These are phyloP conservation scores for Buddleja alternifolia DNA, from an alignment of 257 asterid genomes.

Conservation along the genomic window DNA sequence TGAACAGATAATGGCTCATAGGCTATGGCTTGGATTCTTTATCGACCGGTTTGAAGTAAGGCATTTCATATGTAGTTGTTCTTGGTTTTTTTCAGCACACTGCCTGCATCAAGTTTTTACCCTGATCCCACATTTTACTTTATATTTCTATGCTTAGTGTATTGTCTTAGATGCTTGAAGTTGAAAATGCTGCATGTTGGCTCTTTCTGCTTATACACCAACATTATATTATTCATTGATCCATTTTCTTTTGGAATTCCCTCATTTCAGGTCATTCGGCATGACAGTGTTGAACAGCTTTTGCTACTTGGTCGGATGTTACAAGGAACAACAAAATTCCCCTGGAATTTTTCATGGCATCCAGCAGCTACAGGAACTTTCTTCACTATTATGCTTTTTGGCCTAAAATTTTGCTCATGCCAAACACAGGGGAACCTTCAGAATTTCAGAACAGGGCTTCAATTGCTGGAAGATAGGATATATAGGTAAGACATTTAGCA, in stretches of 20 bases:
- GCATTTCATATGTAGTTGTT: constrained; percentile 24
- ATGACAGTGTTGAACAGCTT: constrained; percentile 91
- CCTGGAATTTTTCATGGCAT: constrained; percentile 90
- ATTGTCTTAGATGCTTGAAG: constrained; percentile 19
- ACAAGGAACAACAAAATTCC: constrained; percentile 86
- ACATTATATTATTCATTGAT: constrained; percentile 22
- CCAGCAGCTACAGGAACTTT: constrained; percentile 96
- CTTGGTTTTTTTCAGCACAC: constrained; percentile 17
- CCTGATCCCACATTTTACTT: constrained; percentile 22
- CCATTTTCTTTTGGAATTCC: constrained; percentile 16
- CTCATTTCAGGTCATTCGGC: constrained; percentile 79
- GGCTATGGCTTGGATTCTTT: constrained; percentile 96
- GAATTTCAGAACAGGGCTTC: constrained; percentile 85
- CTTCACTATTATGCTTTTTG: constrained; percentile 93
- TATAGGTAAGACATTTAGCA: no score
- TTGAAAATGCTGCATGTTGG: constrained; percentile 27
- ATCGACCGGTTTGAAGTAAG: constrained; percentile 97
- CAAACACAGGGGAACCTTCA: constrained; percentile 84
- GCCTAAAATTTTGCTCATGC: constrained; percentile 91
- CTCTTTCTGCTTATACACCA: constrained; percentile 15
- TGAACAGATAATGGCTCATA: constrained; percentile 92
- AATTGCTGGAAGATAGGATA: constrained; percentile 94
- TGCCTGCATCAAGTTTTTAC: constrained; percentile 17
- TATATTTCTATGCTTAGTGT: constrained; percentile 8
- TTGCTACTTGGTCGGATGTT: constrained; percentile 92